Conservation (phyloP, 208 protist genomes). For the Trypanosomatidae sp. region DNA sequence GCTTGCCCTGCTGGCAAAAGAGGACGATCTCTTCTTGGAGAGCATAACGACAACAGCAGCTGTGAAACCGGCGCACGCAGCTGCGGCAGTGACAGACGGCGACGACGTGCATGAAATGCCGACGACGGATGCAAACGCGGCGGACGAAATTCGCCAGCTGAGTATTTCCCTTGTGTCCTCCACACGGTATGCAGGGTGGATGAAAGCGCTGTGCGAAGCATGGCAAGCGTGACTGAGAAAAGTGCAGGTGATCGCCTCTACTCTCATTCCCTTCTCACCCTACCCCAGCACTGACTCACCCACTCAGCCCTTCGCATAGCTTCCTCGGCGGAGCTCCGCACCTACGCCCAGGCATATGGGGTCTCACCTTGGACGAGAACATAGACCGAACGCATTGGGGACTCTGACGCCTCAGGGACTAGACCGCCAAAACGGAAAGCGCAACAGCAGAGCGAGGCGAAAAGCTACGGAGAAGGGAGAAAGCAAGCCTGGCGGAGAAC, state of each 20-base stretch:
- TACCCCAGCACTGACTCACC: neutral
- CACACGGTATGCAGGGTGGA: constrained; percentile 18
- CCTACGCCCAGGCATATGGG: neutral
- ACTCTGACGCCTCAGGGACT: neutral
- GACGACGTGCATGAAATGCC: neutral
- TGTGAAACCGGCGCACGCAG: neutral
- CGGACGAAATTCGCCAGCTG: neutral
- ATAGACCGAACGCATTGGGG: neutral
- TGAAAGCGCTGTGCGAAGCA: constrained; percentile 6
- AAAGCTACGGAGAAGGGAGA: neutral
- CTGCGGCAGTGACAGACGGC: neutral
- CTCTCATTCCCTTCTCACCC: neutral
- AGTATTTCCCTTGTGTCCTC: constrained; percentile 10
- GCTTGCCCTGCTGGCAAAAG: constrained; percentile 13
- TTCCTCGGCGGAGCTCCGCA: neutral
- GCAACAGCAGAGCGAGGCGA: neutral
- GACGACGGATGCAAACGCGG: neutral
- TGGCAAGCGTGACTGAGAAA: constrained; percentile 2
- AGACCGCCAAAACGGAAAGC: neutral
- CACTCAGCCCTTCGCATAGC: neutral
- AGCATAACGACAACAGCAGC: neutral
- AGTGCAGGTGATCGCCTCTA: neutral
- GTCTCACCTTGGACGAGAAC: neutral
- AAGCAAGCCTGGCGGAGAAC: neutral
- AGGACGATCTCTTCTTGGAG: constrained; percentile 12